Conservation (phyloP, 2,329 filamentous ascomycete species). For the Arthrobotrys sphaeroides region DNA sequence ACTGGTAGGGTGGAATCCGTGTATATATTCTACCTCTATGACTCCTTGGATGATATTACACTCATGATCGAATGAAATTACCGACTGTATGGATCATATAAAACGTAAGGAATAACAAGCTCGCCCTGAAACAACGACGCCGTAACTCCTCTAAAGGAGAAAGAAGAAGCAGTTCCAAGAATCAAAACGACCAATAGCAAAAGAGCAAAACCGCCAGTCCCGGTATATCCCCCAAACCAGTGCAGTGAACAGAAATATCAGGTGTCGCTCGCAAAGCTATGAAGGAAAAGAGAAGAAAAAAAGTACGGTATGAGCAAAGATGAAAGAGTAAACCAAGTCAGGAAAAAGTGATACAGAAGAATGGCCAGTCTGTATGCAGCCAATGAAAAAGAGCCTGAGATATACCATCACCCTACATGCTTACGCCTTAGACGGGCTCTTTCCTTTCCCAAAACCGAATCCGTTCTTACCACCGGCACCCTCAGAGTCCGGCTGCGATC, state of each 20-base stretch:
- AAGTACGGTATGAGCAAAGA: neutral
- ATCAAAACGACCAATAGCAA: neutral
- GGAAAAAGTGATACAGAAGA: neutral
- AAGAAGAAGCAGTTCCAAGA: neutral
- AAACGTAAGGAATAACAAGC: neutral
- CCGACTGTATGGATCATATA: too few species aligned
- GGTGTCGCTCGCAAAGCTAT: slow-evolving; percentile 1
- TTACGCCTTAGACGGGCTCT: neutral
- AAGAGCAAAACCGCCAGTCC: neutral
- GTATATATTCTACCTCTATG: too few species aligned
- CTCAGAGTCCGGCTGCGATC: slow-evolving; percentile 20
- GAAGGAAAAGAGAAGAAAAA: neutral
- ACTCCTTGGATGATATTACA: too few species aligned
- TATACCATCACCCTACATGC: neutral
- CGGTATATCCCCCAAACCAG: slow-evolving; percentile 3
- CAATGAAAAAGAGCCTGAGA: neutral
- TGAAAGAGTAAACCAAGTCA: neutral
- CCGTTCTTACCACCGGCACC: neutral
- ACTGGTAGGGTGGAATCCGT: too few species aligned
- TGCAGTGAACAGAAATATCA: neutral
- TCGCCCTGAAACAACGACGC: slow-evolving; percentile 17
- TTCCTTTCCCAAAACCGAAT: neutral
- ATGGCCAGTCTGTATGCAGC: neutral
- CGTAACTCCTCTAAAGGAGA: slow-evolving; percentile 15
- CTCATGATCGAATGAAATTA: too few species aligned